A percentile compares a stretch with the other conserved stretches of the same genome.
phyloP scores from a whole-genome alignment of 306 rosid species.

The Senna siamea region DNA sequence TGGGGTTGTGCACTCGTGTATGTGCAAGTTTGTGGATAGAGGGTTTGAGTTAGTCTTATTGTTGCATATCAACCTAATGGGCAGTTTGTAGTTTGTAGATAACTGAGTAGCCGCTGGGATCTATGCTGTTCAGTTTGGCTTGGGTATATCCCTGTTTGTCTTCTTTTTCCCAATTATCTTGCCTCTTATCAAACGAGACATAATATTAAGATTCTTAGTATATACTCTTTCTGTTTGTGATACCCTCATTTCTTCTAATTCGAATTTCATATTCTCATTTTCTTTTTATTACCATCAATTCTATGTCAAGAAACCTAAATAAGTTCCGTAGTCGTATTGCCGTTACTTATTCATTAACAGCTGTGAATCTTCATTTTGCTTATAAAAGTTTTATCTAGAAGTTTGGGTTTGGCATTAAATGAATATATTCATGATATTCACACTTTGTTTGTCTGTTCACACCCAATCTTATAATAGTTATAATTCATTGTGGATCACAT shows the following conservation, averaged over 20 bases:
- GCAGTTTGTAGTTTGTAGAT: neutral
- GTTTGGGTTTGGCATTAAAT: conserved; percentile 6
- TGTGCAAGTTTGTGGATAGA: neutral
- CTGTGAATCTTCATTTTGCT: neutral
- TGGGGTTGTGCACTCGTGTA: neutral
- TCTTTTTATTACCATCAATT: neutral
- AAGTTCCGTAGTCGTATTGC: conserved; percentile 1
- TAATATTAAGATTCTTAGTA: neutral
- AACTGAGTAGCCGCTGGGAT: neutral
- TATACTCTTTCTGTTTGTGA: neutral
- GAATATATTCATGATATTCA: neutral
- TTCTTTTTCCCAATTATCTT: neutral
- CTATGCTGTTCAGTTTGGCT: conserved; percentile 5
- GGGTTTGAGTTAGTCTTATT: neutral
- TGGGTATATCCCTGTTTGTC: neutral
- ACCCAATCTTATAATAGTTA: neutral
- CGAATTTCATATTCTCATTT: neutral
- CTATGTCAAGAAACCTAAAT: neutral
- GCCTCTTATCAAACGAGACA: neutral
- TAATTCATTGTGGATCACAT: neutral
- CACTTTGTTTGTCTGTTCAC: neutral
- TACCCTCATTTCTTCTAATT: neutral
- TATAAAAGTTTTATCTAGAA: neutral
- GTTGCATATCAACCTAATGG: neutral
- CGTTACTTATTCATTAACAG: neutral